Evolutionary conservation across 106 monocot genomes (phyloP), one percentile per base, ranked within the genome.

Genomic region (Dendrobium catenatum): DNA sequence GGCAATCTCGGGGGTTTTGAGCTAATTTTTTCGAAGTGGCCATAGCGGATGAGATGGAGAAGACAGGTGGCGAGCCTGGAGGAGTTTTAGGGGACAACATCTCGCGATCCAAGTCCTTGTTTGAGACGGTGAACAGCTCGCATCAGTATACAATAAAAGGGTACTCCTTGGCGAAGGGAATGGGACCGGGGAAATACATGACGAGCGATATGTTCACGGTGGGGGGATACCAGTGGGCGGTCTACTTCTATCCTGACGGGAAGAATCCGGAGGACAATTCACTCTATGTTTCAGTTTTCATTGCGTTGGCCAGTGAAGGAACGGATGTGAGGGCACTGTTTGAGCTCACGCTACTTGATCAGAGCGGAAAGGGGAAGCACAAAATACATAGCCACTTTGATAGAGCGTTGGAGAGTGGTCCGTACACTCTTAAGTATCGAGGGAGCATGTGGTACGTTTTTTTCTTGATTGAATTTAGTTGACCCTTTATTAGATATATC

Each of bases 211-310:
- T 58, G 4, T 95, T 95, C 84, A 74, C 80, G 1, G 95, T 87
- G 1, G 92, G 92, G 9, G 95, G 90, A 0, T 90, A 84, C 87
- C 82, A 86, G 83, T 95, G 95, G 91, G 93, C 89, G 9, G 80
- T 94, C 29, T 89, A 91, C 85, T 88, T 94, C 76, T 94, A 94
- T 78, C 93, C 91, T 3, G 93, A 91, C 33, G 93, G 93, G 18
- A 94, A 91, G 86, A 91, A 88, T 84, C 89, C 84, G 9, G 91
- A 94, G 86, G 93, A 94, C 75, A 93, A 87, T 68, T 76, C 90
- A 4, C 24, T 59, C 11, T 93, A 93, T 68, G 90, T 90, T 54
- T 93, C 90, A 15, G 93, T 88, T n/a, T 93, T 90, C 83, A 79
- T 93, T 37, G 88, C 90, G 5, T 79, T 90, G 44, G 90, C 86